These are phyloP conservation scores for Buxus sempervirens DNA, from an alignment of 164 flowering plant species.

Conservation along the genomic window DNA sequence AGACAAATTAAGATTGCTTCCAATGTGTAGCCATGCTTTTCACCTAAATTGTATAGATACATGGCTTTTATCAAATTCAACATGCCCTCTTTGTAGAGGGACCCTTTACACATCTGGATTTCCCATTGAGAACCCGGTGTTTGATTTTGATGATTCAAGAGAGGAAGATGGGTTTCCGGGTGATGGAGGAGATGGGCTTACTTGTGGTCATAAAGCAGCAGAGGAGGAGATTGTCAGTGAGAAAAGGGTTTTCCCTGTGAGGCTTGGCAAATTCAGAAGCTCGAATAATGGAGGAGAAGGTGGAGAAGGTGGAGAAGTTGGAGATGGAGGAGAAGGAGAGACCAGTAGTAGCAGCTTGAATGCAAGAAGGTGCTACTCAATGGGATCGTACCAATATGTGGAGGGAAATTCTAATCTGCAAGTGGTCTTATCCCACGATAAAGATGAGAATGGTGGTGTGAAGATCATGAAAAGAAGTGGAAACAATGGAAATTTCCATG, in stretches of 20 bases:
- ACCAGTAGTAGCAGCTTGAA: constrained; percentile 52
- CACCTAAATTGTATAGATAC: constrained; percentile 78
- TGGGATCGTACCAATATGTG: constrained; percentile 78
- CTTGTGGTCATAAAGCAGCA: constrained; percentile 24
- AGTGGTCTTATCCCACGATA: constrained; percentile 37
- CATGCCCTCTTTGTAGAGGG: constrained; percentile 82
- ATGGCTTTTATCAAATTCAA: constrained; percentile 84
- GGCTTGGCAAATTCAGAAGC: constrained; percentile 75
- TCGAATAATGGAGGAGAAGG: constrained; percentile 25
- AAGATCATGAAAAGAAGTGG: constrained; percentile 22
- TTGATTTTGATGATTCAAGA: constrained; percentile 29
- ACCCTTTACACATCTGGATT: constrained; percentile 33
- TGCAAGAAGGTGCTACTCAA: constrained; percentile 76
- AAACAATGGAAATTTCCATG: constrained; percentile 36
- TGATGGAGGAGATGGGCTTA: constrained; percentile 29
- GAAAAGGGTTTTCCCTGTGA: constrained; percentile 57
- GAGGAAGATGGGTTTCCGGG: constrained; percentile 29
- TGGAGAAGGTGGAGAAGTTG: constrained; percentile 17
- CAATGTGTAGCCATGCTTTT: constrained; percentile 77
- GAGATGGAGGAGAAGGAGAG: constrained; percentile 39
- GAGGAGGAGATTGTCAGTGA: constrained; percentile 30
- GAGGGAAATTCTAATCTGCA: constrained; percentile 50
- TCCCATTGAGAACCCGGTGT: constrained; percentile 39
- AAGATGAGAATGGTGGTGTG: constrained; percentile 15
- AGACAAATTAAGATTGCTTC: constrained; percentile 73